Conservation (phyloP, 225 moss, liverwort and hornwort genomes). For the Pseudisothecium myosuroides region DNA sequence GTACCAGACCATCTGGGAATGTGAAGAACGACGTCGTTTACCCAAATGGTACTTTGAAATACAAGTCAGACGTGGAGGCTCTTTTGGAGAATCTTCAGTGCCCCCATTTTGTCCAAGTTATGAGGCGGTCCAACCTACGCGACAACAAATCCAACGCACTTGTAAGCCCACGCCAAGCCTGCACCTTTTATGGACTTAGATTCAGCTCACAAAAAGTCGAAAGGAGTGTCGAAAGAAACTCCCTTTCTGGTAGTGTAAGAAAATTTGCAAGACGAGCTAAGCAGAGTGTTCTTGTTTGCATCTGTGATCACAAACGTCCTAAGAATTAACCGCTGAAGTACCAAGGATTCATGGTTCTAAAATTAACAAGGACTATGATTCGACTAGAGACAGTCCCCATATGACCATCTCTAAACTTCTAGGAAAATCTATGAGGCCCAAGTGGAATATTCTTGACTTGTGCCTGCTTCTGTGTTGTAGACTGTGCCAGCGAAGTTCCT, state of each 20-base stretch:
- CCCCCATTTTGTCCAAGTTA: slow-evolving; percentile 3
- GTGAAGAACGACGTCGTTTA: not conserved
- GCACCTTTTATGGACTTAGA: too few relatives aligned
- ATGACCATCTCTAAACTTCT: not conserved
- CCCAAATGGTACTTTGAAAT: not conserved
- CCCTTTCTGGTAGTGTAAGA: too few relatives aligned
- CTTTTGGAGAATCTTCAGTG: not conserved
- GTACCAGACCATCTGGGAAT: not conserved
- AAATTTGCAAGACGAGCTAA: not conserved
- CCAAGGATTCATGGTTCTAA: not conserved
- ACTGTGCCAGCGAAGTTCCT: not conserved
- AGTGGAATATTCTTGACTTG: not conserved
- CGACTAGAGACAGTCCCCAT: too few relatives aligned
- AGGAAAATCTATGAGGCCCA: not conserved
- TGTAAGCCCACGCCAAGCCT: not conserved
- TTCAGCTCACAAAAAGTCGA: not conserved
- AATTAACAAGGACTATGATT: not conserved
- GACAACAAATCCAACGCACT: not conserved
- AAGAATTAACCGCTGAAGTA: not conserved
- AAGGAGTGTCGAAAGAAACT: not conserved
- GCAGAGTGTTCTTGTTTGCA: not conserved
- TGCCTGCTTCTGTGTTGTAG: not conserved
- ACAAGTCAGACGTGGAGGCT: not conserved
- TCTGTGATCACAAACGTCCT: not conserved
- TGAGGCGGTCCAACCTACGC: not conserved